These are phyloP conservation scores for Mesostigma viride DNA, from an alignment of 139 green algal species.

Conservation along the genomic window DNA sequence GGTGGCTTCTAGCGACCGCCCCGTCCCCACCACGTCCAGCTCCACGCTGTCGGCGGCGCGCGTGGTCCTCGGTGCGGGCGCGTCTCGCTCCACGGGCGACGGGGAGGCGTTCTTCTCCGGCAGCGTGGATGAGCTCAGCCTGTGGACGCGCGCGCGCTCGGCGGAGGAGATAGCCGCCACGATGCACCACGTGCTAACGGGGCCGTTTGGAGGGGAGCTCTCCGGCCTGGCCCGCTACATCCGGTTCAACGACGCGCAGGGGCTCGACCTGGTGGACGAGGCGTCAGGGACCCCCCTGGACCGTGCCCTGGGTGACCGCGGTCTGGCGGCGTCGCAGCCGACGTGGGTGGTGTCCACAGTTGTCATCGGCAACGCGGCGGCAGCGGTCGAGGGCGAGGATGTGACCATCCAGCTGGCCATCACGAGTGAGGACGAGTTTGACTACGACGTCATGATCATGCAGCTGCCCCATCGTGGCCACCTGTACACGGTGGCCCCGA, in stretches of 20 bases:
- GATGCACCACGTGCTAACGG: neutral
- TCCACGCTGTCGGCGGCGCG: too few relatives aligned
- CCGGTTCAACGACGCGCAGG: neutral
- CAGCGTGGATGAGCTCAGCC: constrained; percentile 3
- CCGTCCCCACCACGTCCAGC: too few relatives aligned
- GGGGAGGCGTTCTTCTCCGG: constrained; percentile 1
- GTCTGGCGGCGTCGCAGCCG: neutral
- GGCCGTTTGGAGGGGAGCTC: too few relatives aligned
- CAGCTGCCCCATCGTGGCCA: neutral
- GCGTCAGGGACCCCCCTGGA: neutral
- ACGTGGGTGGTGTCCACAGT: neutral
- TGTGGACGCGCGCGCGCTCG: neutral
- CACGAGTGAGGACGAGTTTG: neutral
- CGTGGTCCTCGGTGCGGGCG: too few relatives aligned
- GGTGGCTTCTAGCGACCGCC: neutral
- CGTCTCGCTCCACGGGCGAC: too few relatives aligned
- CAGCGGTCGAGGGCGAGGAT: neutral
- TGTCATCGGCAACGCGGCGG: neutral
- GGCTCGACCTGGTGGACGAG: neutral
- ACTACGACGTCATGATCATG: neutral
- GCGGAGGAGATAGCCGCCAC: neutral
- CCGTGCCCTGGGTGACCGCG: neutral
- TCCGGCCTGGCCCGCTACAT: neutral
- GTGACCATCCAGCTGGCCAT: neutral
- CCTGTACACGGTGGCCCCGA: neutral